Evolutionary conservation across 2,329 filamentous ascomycete genomes (phyloP), one percentile per base, ranked within the genome.

Genomic region (Ascochyta lentis): DNA sequence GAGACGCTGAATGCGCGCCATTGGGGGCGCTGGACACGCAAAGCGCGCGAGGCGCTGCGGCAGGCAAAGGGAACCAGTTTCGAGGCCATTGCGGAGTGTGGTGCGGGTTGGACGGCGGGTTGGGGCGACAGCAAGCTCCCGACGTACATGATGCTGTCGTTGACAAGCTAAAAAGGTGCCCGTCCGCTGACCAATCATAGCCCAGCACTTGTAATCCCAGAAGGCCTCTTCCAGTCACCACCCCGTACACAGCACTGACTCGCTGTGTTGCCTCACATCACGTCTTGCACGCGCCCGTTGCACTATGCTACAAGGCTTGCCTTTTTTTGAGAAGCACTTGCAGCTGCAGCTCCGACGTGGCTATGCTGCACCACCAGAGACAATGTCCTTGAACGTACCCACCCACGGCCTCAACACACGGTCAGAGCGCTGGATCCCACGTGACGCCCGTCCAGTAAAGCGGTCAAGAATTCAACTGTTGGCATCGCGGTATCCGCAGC

Each of bases 51-150:
- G 74, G 84, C 86, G 70, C 86, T 86, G 79, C 91, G 85, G 78
- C 91, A 81, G 71, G 90, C 78, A 74, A 89, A 84, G 43, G 91
- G 89, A 58, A 88, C 84, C 74, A 96, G 80, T 82, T 89, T 94
- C 77, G 89, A 93, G 76, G 92, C 90, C 92, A 96, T 96, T 68
- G 74, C 75, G 70, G 59, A 58, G 61, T 64, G 58, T 59, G 52
- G 49, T 63, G 62, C 50, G 54, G 60, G 55, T 59, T 60, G 54
- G 58, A 62, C 59, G 57, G 58, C 64, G 27, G 27, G 27, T 29
- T 29, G 27, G 27, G 27, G 27, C 27, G 27, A 29, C 27, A 29
- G 27, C 27, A 19, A 29, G 27, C 29, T 31, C 29, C 29, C 12
- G 6, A 31, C 29, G 29, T 31, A 31, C 9, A 31, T 31, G 29